Evolutionary conservation across 495 filamentous ascomycete species (phyloP).

Genomic region (Aspergillus kassunensis): DNA sequence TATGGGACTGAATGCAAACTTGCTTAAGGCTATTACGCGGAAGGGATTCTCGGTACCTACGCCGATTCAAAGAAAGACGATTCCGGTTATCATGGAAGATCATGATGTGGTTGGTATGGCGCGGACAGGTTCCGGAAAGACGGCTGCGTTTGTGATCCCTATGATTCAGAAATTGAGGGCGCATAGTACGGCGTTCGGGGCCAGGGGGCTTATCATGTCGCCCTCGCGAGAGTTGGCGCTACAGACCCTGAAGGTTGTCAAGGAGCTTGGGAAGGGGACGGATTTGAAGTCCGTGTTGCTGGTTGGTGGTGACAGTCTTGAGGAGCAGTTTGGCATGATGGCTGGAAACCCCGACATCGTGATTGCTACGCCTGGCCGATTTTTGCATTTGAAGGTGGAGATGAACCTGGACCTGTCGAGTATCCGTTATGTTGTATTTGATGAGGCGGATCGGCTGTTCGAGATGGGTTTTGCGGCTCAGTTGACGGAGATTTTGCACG

Average conservation of each 20-base stretch:
- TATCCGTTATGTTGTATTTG: slow-evolving; percentile 88
- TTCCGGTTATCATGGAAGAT: slow-evolving; percentile 82
- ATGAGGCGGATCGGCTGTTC: slow-evolving; percentile 94
- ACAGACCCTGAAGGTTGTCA: slow-evolving; percentile 94
- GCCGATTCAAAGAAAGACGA: slow-evolving; percentile 94
- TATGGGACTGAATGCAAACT: slow-evolving; percentile 81
- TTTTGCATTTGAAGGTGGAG: slow-evolving; percentile 92
- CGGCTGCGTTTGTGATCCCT: slow-evolving; percentile 94
- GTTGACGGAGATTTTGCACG: slow-evolving; percentile 86
- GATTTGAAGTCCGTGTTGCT: slow-evolving; percentile 84
- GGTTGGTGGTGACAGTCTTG: slow-evolving; percentile 90
- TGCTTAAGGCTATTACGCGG: slow-evolving; percentile 82
- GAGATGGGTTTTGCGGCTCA: slow-evolving; percentile 97
- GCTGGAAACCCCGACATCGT: slow-evolving; percentile 91
- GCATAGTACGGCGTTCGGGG: slow-evolving; percentile 82
- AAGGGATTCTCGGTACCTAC: slow-evolving; percentile 96
- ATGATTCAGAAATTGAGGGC: slow-evolving; percentile 92
- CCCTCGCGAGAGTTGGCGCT: slow-evolving; percentile 89
- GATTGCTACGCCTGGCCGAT: slow-evolving; percentile 93
- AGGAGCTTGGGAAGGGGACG: slow-evolving; percentile 85
- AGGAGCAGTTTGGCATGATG: slow-evolving; percentile 95
- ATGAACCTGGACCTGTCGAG: slow-evolving; percentile 86
- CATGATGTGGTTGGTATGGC: slow-evolving; percentile 98
- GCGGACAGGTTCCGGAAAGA: slow-evolving; percentile 93
- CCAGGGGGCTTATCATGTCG: slow-evolving; percentile 80